phyloP scores from a whole-genome alignment of 176 grass and related monocot genomes.

The Tillandsia fasciculata region DNA sequence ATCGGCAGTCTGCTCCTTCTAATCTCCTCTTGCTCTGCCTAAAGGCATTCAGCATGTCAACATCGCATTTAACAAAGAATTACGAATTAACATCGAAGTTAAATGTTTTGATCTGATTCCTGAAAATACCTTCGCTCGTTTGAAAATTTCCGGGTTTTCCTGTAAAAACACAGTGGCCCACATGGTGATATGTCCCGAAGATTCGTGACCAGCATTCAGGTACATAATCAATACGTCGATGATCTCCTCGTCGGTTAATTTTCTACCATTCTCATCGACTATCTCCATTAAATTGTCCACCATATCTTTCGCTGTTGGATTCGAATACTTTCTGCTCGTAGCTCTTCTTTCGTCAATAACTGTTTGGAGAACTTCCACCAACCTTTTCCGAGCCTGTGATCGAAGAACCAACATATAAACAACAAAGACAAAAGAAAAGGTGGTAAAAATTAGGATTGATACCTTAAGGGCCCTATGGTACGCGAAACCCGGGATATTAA shows the following conservation, averaged over 20 bases:
- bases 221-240: constrained; percentile 87
- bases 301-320: constrained; percentile 46
- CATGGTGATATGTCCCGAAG: constrained; percentile 95
- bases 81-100: neutral
- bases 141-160: constrained; percentile 60
- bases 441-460: neutral
- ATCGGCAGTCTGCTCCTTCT: constrained; percentile 38
- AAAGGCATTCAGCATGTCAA: neutral
- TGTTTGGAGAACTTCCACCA: constrained; percentile 49
- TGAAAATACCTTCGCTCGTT: constrained; percentile 49
- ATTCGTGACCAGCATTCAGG: constrained; percentile 90
- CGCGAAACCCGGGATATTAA: constrained; percentile 77
- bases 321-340: constrained; percentile 1
- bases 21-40: constrained; percentile 90
- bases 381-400: constrained; percentile 31
- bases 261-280: constrained; percentile 51
- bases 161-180: constrained; percentile 84
- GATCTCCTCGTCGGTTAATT: constrained; percentile 60
- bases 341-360: constrained; percentile 45
- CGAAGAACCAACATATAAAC: neutral
- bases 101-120: neutral
- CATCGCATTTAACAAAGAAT: neutral
- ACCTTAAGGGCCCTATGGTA: constrained; percentile 55
- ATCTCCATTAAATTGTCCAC: constrained; percentile 61
- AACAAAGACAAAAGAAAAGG: neutral